A percentile compares a stretch with the other conserved stretches of the same genome.
These are phyloP conservation scores for Elongisporangium undulatum DNA, from an alignment of 352 stramenopile genomes.

Conservation along the genomic window DNA sequence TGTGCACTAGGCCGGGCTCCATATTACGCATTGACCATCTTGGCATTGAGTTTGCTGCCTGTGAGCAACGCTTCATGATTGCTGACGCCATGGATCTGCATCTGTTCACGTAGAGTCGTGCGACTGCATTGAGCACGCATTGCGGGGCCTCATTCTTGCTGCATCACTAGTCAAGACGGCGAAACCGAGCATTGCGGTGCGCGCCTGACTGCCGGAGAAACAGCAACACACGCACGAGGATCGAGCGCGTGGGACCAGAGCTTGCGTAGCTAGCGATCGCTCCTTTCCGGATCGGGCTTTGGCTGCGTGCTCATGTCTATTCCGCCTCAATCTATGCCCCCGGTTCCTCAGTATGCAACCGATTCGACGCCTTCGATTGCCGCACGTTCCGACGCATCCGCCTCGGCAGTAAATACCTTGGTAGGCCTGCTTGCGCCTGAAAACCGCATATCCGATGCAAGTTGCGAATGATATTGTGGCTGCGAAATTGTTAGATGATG, in stretches of 20 bases:
- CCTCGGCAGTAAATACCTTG: constrained; percentile 13
- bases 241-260: background rate
- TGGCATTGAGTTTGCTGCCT: background rate
- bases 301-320: constrained; percentile 39
- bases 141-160: background rate
- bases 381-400: constrained; percentile 31
- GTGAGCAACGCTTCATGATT: background rate
- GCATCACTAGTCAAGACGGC: background rate
- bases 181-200: background rate
- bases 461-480: constrained; percentile 4
- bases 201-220: background rate
- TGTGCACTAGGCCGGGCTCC: background rate
- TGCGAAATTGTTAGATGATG: background rate
- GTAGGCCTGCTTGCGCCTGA: constrained; percentile 12
- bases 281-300: background rate
- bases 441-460: constrained; percentile 15
- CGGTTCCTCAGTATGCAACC: constrained; percentile 63
- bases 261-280: background rate
- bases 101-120: background rate
- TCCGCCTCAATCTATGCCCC: constrained; percentile 66
- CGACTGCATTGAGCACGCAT: background rate
- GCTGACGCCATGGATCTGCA: background rate
- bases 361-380: constrained; percentile 27
- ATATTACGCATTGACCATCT: background rate
- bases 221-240: background rate